phyloP scores from a whole-genome alignment of 805 yeast genomes.

The Danielozyma ontarioensis region DNA sequence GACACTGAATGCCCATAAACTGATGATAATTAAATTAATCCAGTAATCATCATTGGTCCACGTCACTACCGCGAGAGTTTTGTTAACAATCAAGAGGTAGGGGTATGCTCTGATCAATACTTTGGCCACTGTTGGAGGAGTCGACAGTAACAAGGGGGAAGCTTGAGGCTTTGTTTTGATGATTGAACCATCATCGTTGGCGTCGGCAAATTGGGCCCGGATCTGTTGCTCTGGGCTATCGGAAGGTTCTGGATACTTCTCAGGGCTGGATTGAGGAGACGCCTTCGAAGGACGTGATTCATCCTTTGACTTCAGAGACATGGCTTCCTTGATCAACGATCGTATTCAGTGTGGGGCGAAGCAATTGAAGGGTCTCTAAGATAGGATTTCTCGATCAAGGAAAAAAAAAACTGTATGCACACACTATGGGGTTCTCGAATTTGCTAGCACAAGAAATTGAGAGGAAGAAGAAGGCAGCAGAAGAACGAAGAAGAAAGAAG shows the following conservation, averaged over 20 bases:
- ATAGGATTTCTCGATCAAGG: too few species aligned
- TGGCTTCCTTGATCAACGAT: too few species aligned
- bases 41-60: slow-evolving; percentile 89
- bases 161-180: slow-evolving; percentile 40
- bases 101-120: slow-evolving; percentile 83
- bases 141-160: slow-evolving; percentile 78
- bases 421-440: slow-evolving; percentile 9
- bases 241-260: neutral
- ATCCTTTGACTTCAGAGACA: slow-evolving; percentile 1
- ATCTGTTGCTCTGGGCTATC: slow-evolving; percentile 11
- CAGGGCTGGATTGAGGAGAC: slow-evolving; percentile 3
- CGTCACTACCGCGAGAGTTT: slow-evolving; percentile 65
- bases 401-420: too few species aligned
- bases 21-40: slow-evolving; percentile 60
- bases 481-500: neutral
- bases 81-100: slow-evolving; percentile 68
- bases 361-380: neutral
- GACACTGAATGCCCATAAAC: slow-evolving; percentile 51
- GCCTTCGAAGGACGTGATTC: slow-evolving; percentile 5
- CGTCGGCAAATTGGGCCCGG: slow-evolving; percentile 22
- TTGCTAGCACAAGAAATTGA: slow-evolving; percentile 9
- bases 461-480: slow-evolving; percentile 6
- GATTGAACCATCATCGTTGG: neutral
- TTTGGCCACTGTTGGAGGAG: slow-evolving; percentile 88
- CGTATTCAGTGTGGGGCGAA: slow-evolving; percentile 1